Evolutionary conservation across 352 stramenopile species (phyloP).

Genomic region (Pythium aristosporum): DNA sequence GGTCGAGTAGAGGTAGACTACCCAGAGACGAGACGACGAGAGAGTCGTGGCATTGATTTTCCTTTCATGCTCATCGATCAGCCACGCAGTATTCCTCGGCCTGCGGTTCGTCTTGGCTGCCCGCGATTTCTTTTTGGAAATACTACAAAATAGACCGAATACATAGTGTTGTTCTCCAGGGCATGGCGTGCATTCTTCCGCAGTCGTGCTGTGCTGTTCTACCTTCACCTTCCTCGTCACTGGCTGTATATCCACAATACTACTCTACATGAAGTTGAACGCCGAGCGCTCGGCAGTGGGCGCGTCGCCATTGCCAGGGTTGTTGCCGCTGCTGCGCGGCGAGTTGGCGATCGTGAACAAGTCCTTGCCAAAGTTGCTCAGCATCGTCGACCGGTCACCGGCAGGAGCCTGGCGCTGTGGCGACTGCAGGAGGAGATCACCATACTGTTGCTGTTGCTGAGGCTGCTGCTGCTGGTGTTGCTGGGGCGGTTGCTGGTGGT

Average conservation of each 20-base stretch:
- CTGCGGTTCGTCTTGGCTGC: background rate
- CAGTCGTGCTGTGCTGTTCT: background rate
- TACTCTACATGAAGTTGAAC: conserved; percentile 89
- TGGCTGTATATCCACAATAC: conserved; percentile 8
- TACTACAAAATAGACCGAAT: conserved; percentile 27
- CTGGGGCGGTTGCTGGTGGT: conserved; percentile 31
- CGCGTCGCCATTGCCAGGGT: conserved; percentile 20
- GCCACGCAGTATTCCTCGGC: too few species aligned
- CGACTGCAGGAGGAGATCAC: conserved; percentile 29
- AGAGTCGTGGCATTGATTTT: background rate
- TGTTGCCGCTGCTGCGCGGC: conserved; percentile 39
- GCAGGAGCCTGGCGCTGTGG: conserved; percentile 33
- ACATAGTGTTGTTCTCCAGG: background rate
- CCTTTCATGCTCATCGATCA: background rate
- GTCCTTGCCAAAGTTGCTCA: conserved; percentile 84
- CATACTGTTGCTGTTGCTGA: conserved; percentile 35
- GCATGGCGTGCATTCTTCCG: background rate
- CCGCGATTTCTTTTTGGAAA: conserved; percentile 1
- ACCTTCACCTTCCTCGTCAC: conserved; percentile 2
- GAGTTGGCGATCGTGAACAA: conserved; percentile 87
- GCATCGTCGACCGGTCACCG: conserved; percentile 60
- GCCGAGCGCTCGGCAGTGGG: conserved; percentile 57
- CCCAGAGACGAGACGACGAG: background rate
- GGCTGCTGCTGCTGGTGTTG: conserved; percentile 27
- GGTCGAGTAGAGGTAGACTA: conserved; percentile 30